phyloP scores from a whole-genome alignment of 768 basidiomycete genomes.

The Hysterangium stoloniferum region DNA sequence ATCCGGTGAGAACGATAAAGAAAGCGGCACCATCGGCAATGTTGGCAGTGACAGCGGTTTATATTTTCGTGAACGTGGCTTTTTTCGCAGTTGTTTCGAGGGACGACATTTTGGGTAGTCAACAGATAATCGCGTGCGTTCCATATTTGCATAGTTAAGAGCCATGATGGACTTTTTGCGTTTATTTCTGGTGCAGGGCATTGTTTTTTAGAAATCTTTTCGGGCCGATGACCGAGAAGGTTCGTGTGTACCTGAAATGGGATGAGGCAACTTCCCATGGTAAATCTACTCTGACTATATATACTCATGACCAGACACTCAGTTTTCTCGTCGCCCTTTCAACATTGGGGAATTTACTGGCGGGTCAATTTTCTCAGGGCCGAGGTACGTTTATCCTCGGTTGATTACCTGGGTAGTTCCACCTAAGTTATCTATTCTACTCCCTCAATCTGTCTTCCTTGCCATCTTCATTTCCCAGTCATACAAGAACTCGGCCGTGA shows the following conservation, averaged over 20 bases:
- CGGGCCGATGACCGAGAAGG: conserved; percentile 52
- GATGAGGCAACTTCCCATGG: not conserved
- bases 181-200: conserved; percentile 32
- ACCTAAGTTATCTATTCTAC: too few relatives aligned
- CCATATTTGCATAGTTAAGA: not conserved
- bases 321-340: not conserved
- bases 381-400: not conserved
- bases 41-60: conserved; percentile 46
- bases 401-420: not conserved
- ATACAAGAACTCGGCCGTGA: conserved; percentile 22
- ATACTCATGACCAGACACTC: not conserved
- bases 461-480: conserved; percentile 9
- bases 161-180: not conserved
- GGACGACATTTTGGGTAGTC: conserved; percentile 53
- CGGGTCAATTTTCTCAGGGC: not conserved
- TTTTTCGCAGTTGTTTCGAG: conserved; percentile 72
- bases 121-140: conserved; percentile 57
- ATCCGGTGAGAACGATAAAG: conserved; percentile 66
- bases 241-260: too few relatives aligned
- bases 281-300: not conserved
- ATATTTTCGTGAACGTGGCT: conserved; percentile 59
- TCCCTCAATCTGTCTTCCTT: too few relatives aligned
- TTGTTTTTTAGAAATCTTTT: conserved; percentile 71
- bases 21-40: conserved; percentile 61
- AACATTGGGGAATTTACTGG: not conserved